These are phyloP conservation scores for Hyaloscypha hepaticicola DNA, from an alignment of 495 filamentous ascomycete species.

Conservation along the genomic window DNA sequence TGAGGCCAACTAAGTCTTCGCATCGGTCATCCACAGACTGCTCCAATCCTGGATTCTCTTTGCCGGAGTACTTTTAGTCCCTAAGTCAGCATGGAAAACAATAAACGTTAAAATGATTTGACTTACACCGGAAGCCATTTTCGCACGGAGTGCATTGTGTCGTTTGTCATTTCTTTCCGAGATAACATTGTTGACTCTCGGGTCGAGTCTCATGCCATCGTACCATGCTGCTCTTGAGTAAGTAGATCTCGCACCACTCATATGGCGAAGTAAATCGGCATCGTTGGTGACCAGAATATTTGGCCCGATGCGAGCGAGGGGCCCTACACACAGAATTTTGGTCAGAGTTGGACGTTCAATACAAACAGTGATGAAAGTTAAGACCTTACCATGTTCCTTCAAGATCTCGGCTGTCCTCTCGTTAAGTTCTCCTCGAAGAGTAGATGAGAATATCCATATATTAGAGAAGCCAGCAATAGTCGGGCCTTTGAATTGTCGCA, in stretches of 20 bases:
- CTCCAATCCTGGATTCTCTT: constrained; percentile 41
- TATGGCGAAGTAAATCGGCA: constrained; percentile 35
- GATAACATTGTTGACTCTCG: constrained; percentile 38
- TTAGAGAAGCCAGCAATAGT: neutral
- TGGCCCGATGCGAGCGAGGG: constrained; percentile 43
- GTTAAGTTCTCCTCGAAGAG: neutral
- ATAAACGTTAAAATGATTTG: neutral
- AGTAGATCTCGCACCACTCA: constrained; percentile 37
- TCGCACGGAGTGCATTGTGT: constrained; percentile 37
- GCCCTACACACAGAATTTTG: constrained; percentile 19
- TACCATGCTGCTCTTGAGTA: constrained; percentile 37
- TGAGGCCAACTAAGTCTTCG: constrained; percentile 31
- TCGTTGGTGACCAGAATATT: constrained; percentile 42
- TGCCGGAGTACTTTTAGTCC: constrained; percentile 36
- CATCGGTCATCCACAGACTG: constrained; percentile 34
- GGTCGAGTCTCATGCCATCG: constrained; percentile 33
- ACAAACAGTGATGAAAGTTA: neutral
- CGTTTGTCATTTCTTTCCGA: constrained; percentile 33
- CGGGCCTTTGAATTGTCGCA: neutral
- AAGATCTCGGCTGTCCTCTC: neutral
- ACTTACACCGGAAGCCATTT: constrained; percentile 36
- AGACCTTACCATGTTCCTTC: neutral
- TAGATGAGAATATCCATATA: neutral
- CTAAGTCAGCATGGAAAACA: neutral
- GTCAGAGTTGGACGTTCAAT: neutral